Conservation (phyloP, 306 rosid genomes). For the Glycine tomentella region DNA sequence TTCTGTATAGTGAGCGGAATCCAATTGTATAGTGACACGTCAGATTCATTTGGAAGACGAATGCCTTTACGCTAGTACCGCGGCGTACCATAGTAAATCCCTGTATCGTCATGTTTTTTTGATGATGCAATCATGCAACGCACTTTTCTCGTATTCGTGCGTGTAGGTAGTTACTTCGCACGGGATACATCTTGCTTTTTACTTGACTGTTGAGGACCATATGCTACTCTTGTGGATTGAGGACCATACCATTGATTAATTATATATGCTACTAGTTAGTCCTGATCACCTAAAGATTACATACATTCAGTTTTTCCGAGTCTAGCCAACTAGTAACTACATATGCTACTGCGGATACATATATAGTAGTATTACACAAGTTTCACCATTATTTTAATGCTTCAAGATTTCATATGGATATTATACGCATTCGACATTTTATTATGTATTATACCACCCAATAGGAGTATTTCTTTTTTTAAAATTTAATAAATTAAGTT, state of each 20-base stretch:
- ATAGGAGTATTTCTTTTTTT: neutral
- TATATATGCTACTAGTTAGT: neutral
- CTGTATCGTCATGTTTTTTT: neutral
- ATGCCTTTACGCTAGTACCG: neutral
- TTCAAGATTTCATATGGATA: neutral
- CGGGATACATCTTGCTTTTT: slow-evolving; percentile 14
- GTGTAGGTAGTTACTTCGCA: slow-evolving; percentile 4
- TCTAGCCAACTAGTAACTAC: neutral
- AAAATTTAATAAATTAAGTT: too few species aligned
- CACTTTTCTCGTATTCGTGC: slow-evolving; percentile 14
- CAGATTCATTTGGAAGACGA: neutral
- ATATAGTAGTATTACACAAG: neutral
- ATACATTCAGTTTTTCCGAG: neutral
- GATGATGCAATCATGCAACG: slow-evolving; percentile 8
- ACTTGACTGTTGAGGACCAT: neutral
- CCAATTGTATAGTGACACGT: slow-evolving; percentile 51
- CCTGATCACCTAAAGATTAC: neutral
- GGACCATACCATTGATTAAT: too few species aligned
- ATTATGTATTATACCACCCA: neutral
- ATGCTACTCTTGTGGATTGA: neutral
- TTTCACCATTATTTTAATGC: neutral
- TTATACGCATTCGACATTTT: neutral
- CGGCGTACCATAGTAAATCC: neutral
- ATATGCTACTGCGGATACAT: too few species aligned
- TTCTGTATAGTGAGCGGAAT: slow-evolving; percentile 5